These are phyloP conservation scores for Asterophora lycoperdoides DNA, from an alignment of 768 basidiomycete species.

Conservation along the genomic window DNA sequence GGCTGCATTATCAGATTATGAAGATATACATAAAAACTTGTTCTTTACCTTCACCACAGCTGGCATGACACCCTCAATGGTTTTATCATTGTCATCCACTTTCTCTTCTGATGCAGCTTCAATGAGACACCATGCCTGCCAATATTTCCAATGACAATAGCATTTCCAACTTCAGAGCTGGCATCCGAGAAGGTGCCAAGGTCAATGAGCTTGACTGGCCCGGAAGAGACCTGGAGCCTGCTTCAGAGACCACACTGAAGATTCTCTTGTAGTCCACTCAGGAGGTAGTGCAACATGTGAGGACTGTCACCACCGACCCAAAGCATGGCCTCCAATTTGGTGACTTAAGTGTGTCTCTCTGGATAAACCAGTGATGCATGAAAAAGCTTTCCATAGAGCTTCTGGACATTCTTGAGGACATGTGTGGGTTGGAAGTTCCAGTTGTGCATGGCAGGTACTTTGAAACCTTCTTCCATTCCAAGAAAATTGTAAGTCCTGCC, in stretches of 20 bases:
- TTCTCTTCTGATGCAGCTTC: neutral
- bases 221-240: too few species aligned
- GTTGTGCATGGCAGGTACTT: too few species aligned
- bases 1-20: neutral
- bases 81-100: neutral
- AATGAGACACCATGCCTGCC: slow-evolving; percentile 32
- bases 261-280: too few species aligned
- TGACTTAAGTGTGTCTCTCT: slow-evolving; percentile 25
- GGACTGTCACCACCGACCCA: slow-evolving; percentile 22
- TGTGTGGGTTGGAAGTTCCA: too few species aligned
- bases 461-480: too few species aligned
- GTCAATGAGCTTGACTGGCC: too few species aligned
- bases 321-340: slow-evolving; percentile 30
- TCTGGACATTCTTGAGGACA: neutral
- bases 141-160: slow-evolving; percentile 25
- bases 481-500: too few species aligned
- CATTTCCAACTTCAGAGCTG: slow-evolving; percentile 31
- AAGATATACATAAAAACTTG: neutral
- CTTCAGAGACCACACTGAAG: slow-evolving; percentile 29
- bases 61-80: neutral
- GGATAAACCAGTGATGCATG: slow-evolving; percentile 3
- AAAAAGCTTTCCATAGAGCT: slow-evolving; percentile 9
- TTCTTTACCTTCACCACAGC: slow-evolving; percentile 5
- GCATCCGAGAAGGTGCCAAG: slow-evolving; percentile 40
- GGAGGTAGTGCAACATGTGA: slow-evolving; percentile 23